These are phyloP conservation scores for Metarhizium rileyi DNA, from an alignment of 2,329 filamentous ascomycete genomes.

Conservation along the genomic window DNA sequence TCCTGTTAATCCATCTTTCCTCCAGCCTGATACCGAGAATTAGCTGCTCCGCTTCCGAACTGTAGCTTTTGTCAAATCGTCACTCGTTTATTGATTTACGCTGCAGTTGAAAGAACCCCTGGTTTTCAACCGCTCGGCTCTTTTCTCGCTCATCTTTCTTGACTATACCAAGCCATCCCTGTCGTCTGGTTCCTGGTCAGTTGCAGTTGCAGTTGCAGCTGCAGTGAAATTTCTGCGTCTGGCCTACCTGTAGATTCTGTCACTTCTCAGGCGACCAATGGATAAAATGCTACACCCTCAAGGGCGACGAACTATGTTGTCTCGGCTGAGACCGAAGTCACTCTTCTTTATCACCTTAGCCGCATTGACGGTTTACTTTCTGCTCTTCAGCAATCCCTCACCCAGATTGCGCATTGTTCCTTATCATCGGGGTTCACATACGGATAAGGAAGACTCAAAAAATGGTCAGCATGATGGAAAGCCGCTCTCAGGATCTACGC, in stretches of 20 bases:
- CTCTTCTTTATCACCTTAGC: constrained; percentile 31
- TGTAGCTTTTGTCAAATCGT: not conserved
- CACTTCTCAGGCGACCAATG: constrained; percentile 9
- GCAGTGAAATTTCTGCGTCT: not conserved
- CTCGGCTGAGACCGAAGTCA: constrained; percentile 31
- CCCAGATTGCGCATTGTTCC: constrained; percentile 26
- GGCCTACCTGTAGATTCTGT: not conserved
- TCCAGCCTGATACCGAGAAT: not conserved
- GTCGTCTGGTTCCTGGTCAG: not conserved
- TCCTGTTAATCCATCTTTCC: not conserved
- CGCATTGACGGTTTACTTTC: constrained; percentile 32
- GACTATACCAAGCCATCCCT: not conserved
- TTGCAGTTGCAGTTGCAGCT: not conserved
- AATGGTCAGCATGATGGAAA: not conserved
- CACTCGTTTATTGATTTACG: not conserved
- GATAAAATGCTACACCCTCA: constrained; percentile 24
- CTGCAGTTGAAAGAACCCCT: no score
- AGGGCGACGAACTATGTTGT: constrained; percentile 18
- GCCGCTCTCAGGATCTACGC: not conserved
- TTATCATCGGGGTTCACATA: constrained; percentile 9
- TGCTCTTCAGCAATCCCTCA: constrained; percentile 28
- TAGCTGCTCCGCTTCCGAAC: not conserved
- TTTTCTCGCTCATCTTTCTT: not conserved
- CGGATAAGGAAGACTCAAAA: constrained; percentile 5
- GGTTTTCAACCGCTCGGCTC: not conserved